Base-by-base conservation (phyloP, 2,329 filamentous ascomycete species). In the Aspergillus pseudotamarii region DNA sequence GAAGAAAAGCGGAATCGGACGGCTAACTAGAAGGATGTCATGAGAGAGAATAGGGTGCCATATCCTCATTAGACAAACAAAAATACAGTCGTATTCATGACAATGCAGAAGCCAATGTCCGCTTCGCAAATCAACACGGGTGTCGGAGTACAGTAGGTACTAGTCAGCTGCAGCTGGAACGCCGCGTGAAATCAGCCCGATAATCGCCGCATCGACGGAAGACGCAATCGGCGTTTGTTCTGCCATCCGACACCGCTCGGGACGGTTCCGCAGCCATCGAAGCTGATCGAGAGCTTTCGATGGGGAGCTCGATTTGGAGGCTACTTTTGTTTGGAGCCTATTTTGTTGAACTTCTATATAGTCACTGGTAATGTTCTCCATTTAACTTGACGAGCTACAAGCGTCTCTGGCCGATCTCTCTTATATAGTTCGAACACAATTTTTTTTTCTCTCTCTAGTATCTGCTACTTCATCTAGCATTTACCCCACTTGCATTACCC, bases 201-300 rank as follows among this genome's bases (percentile, higher is more conserved):
- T 50, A 50, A 57, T 62, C 57, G 63, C 63, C 61, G 58, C 36
- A 59, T 45, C 23, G 41, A 66, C 65, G 65, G 66, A 59, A 59
- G 63, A 60, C 41, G 56, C 38, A 66, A 36, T 66, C 68, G 67
- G 67, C 63, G 62, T 64, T 64, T 63, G 63, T 71, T 72, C 64
- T 75, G 73, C 75, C 71, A 28, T 8, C 14, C 0, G 10, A 48
- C 64, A 73, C 74, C 74, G 75, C 73, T 71, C 64, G 48, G 57
- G 59, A 21, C 50, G 32, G 59, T 60, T 64, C 59, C 30, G 63
- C 59, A 21, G 62, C 59, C 58, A 67, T 76, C 64, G 72, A 76
- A 75, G 69, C 65, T 65, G 46, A 66, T 76, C 71, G 73, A 76
- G 72, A 69, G 71, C 70, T 71, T 66, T 75, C 62, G 70, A 76